Percentiles rank a stretch among this genome's conserved stretches.
Evolutionary conservation across 2,329 filamentous ascomycete genomes (phyloP).

Genomic region (Triangularia setosa): DNA sequence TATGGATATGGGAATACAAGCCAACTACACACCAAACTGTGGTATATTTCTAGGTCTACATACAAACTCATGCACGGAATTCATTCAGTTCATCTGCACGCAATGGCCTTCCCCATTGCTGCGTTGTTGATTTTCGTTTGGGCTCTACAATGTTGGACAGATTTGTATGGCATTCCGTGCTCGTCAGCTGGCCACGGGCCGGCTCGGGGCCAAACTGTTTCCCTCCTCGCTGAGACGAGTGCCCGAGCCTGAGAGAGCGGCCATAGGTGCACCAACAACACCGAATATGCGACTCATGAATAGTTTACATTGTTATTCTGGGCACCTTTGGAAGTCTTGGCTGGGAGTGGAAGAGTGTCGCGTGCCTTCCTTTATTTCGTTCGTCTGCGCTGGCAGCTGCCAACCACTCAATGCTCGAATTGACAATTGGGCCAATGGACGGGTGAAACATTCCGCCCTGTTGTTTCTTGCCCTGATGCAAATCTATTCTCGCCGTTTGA

Average conservation of each 20-base stretch:
- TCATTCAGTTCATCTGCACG: neutral
- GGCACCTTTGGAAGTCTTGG: neutral
- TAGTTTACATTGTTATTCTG: neutral
- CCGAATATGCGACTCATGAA: neutral
- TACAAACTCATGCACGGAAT: neutral
- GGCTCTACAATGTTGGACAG: neutral
- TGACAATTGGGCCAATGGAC: slow-evolving; percentile 8
- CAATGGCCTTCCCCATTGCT: neutral
- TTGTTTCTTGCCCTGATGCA: neutral
- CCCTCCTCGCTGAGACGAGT: neutral
- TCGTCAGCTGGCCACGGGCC: neutral
- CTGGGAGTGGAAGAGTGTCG: neutral
- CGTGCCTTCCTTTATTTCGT: slow-evolving; percentile 1
- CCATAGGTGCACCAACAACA: neutral
- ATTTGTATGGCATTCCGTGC: neutral
- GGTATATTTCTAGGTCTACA: neutral
- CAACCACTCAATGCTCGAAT: neutral
- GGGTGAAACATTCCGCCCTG: slow-evolving; percentile 12
- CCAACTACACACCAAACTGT: neutral
- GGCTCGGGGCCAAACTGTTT: neutral
- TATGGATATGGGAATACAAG: neutral
- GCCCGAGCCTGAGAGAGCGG: neutral
- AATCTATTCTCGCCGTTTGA: slow-evolving; percentile 2
- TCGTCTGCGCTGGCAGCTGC: neutral
- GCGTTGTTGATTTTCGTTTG: neutral